These are phyloP conservation scores for Silene noctiflora DNA, from an alignment of 179 eudicot species.

Conservation along the genomic window DNA sequence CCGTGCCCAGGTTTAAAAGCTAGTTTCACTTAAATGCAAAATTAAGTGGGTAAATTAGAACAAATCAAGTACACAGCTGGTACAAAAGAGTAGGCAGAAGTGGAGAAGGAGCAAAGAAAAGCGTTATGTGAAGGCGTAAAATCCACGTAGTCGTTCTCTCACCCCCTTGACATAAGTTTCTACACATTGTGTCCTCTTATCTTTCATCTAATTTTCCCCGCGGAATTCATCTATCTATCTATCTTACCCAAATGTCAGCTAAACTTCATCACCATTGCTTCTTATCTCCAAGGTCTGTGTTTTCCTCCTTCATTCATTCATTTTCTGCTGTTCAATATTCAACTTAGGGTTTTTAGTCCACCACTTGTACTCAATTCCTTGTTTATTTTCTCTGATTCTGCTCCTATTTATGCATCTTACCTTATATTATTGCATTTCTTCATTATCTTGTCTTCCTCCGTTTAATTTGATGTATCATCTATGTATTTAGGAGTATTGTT, in stretches of 20 bases:
- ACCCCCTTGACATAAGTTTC: too few relatives aligned
- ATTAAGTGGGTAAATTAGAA: too few relatives aligned
- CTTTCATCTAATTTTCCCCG: conserved; percentile 13
- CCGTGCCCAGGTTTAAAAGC: too few relatives aligned
- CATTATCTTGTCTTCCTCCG: too few relatives aligned
- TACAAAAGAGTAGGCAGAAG: too few relatives aligned
- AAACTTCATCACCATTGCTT: conserved; percentile 38
- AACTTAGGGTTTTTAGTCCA: background rate
- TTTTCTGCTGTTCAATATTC: background rate
- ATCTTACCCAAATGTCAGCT: conserved; percentile 39
- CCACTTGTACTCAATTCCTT: background rate
- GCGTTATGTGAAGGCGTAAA: too few relatives aligned
- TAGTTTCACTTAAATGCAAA: too few relatives aligned
- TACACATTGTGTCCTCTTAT: too few relatives aligned
- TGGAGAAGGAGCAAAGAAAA: too few relatives aligned
- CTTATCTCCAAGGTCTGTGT: conserved; percentile 36
- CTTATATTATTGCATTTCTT: background rate
- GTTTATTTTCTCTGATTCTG: background rate
- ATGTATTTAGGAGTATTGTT: background rate
- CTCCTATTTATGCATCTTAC: background rate
- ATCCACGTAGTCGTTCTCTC: too few relatives aligned
- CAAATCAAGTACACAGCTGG: too few relatives aligned
- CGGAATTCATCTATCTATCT: conserved; percentile 1
- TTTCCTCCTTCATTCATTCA: background rate
- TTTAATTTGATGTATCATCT: background rate